Evolutionary conservation across 1,139 yeast genomes (phyloP).

Genomic region (Ogataea hybrid): DNA sequence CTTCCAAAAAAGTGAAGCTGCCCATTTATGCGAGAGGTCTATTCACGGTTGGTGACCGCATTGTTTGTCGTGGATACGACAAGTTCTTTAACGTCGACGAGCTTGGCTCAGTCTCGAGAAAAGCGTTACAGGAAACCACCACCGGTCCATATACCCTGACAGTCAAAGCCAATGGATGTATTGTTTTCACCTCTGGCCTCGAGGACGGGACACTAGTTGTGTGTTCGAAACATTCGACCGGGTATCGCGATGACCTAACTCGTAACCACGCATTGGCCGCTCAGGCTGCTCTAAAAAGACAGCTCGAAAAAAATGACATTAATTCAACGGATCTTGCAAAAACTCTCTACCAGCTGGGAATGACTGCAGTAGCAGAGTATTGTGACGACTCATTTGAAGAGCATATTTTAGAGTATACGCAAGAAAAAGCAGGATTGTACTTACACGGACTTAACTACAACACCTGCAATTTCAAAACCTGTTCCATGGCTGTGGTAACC

Average conservation of each 20-base stretch:
- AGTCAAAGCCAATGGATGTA: constrained; percentile 91
- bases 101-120: constrained; percentile 50
- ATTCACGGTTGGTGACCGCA: constrained; percentile 55
- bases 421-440: constrained; percentile 74
- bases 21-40: constrained; percentile 86
- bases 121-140: constrained; percentile 45
- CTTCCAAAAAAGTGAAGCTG: constrained; percentile 47
- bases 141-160: constrained; percentile 80
- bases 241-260: constrained; percentile 49
- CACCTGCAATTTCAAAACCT: constrained; percentile 59
- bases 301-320: constrained; percentile 43
- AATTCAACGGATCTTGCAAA: constrained; percentile 52
- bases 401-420: constrained; percentile 77
- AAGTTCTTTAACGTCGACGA: constrained; percentile 89
- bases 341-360: constrained; percentile 46
- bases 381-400: constrained; percentile 96
- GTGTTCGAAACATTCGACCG: constrained; percentile 89
- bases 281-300: constrained; percentile 52
- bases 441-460: constrained; percentile 86
- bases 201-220: constrained; percentile 71
- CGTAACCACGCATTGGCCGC: constrained; percentile 77
- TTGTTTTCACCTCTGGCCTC: constrained; percentile 76
- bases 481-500: constrained; percentile 57
- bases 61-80: constrained; percentile 87
- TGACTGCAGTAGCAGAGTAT: constrained; percentile 88